Conservation (phyloP, 2,329 filamentous ascomycete genomes). For the Diatrype stigma region DNA sequence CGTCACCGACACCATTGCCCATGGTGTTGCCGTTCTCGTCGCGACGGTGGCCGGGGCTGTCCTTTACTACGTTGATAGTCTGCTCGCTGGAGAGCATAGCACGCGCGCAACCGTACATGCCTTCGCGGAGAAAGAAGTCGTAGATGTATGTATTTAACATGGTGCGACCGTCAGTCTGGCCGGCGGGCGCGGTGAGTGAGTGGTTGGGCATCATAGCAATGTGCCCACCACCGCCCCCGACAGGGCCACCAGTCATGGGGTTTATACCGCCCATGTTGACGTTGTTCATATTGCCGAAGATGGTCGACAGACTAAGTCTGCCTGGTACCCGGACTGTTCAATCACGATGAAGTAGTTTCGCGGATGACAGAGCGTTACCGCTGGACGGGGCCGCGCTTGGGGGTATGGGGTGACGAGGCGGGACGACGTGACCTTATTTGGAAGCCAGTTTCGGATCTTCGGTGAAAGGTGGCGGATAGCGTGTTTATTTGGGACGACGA, state of each 20-base stretch:
- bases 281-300: constrained; percentile 51
- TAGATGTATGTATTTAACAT: constrained; percentile 84
- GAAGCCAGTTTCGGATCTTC: neutral
- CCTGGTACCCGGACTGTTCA: constrained; percentile 17
- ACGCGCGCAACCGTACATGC: constrained; percentile 79
- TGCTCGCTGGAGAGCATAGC: constrained; percentile 64
- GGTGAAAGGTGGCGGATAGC: neutral
- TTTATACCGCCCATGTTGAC: constrained; percentile 67
- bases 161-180: constrained; percentile 39
- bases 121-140: constrained; percentile 83
- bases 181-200: constrained; percentile 31
- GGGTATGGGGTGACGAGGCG: constrained; percentile 3
- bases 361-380: neutral
- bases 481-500: neutral
- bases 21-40: constrained; percentile 64
- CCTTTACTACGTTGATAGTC: constrained; percentile 63
- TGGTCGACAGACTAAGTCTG: constrained; percentile 37
- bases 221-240: constrained; percentile 45
- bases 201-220: constrained; percentile 65
- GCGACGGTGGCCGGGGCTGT: constrained; percentile 63
- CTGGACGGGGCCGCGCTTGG: constrained; percentile 22
- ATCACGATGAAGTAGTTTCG: constrained; percentile 12
- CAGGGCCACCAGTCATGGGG: constrained; percentile 61
- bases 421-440: constrained; percentile 1
- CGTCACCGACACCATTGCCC: constrained; percentile 65